Evolutionary conservation across 192 early-diverging fungal species (phyloP).

Genomic region (Paraglomus brasilianum): DNA sequence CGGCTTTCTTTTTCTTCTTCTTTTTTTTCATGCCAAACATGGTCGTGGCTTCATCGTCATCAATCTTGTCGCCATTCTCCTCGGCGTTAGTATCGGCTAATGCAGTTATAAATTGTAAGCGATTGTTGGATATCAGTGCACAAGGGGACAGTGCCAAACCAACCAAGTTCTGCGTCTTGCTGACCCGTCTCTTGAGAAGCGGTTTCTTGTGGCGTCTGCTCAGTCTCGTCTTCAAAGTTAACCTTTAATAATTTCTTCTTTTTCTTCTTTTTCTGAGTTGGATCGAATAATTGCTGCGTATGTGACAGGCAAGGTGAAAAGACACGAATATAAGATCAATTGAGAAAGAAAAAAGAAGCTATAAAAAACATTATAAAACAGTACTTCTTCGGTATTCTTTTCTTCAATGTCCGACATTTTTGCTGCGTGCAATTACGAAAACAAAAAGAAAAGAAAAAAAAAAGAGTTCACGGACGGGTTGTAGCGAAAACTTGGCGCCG

Average conservation of each 20-base stretch:
- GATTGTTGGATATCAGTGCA: neutral
- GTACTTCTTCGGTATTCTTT: slow-evolving; percentile 37
- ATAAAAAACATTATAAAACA: slow-evolving; percentile 39
- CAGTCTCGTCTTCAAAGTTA: slow-evolving; percentile 42
- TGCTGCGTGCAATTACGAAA: too few species aligned
- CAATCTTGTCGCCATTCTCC: slow-evolving; percentile 30
- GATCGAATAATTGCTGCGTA: slow-evolving; percentile 21
- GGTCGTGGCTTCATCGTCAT: slow-evolving; percentile 57
- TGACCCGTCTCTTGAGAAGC: slow-evolving; percentile 14
- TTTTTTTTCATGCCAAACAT: slow-evolving; percentile 88
- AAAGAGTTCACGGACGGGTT: too few species aligned
- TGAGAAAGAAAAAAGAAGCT: neutral
- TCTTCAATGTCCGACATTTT: slow-evolving; percentile 33
- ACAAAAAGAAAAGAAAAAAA: too few species aligned
- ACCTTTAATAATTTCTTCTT: slow-evolving; percentile 65
- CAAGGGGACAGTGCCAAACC: neutral
- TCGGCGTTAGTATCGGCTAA: neutral
- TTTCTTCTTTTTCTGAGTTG: slow-evolving; percentile 60
- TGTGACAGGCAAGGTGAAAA: neutral
- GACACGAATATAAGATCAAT: neutral
- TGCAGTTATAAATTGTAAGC: neutral
- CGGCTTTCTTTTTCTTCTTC: slow-evolving; percentile 75
- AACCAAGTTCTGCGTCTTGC: slow-evolving; percentile 13
- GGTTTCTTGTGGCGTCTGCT: slow-evolving; percentile 31
- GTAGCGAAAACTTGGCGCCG: too few species aligned